Percentiles rank a stretch among this genome's conserved stretches.
phyloP scores from a whole-genome alignment of 2,329 filamentous ascomycete species.

The Colletotrichum agaves region DNA sequence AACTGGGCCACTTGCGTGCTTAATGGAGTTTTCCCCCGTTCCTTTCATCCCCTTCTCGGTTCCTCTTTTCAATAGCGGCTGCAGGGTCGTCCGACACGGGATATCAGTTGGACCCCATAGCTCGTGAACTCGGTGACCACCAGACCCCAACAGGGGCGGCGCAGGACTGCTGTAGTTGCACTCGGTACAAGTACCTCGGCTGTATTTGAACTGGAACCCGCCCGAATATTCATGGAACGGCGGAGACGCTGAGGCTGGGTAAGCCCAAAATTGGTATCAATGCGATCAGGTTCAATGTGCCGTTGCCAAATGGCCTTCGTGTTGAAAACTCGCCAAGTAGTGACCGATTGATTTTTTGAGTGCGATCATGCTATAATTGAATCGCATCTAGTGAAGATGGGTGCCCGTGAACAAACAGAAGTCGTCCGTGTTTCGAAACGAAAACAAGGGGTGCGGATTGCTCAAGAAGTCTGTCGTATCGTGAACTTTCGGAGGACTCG shows the following conservation, averaged over 20 bases:
- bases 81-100: slow-evolving; percentile 26
- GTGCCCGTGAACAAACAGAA: too few relatives aligned
- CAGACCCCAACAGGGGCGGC: slow-evolving; percentile 25
- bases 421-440: slow-evolving; percentile 18
- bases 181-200: too few relatives aligned
- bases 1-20: slow-evolving; percentile 20
- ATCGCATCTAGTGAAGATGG: too few relatives aligned
- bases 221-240: slow-evolving; percentile 29
- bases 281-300: slow-evolving; percentile 1
- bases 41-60: slow-evolving; percentile 4
- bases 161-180: slow-evolving; percentile 8
- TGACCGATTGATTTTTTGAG: too few relatives aligned
- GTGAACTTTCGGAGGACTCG: not conserved
- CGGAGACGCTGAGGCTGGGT: slow-evolving; percentile 18
- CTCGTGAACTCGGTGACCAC: slow-evolving; percentile 21
- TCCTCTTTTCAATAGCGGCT: slow-evolving; percentile 36
- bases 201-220: slow-evolving; percentile 28
- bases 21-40: not conserved
- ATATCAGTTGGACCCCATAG: slow-evolving; percentile 8
- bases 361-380: too few relatives aligned
- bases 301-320: not conserved
- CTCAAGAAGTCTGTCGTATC: slow-evolving; percentile 9
- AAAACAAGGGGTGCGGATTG: slow-evolving; percentile 16
- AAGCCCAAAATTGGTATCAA: slow-evolving; percentile 15
- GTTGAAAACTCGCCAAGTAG: not conserved